Evolutionary conservation across 2,329 filamentous ascomycete species (phyloP).

Genomic region (Colletotrichum siamense): DNA sequence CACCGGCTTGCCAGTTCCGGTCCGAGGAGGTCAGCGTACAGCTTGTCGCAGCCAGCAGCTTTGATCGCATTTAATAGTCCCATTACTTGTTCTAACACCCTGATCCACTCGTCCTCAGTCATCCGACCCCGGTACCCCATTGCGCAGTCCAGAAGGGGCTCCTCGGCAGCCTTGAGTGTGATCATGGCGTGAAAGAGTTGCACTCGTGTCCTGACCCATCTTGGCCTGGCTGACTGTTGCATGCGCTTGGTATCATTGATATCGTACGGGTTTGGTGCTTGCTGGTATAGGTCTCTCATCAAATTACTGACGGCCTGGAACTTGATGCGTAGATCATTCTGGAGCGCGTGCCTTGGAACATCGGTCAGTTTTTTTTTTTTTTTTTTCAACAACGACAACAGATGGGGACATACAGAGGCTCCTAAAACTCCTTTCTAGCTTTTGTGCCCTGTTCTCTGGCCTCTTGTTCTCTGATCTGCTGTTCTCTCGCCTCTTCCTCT

Average conservation of each 20-base stretch:
- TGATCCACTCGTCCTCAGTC: neutral
- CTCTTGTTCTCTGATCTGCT: neutral
- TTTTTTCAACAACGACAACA: rapidly evolving
- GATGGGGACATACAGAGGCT: neutral
- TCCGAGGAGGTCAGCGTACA: neutral
- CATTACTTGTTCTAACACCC: neutral
- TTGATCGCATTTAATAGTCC: neutral
- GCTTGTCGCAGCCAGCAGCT: neutral
- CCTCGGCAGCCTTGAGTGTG: neutral
- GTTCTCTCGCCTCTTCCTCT: rapidly evolving
- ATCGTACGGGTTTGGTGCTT: neutral
- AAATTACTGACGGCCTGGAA: neutral
- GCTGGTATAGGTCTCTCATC: neutral
- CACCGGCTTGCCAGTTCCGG: neutral
- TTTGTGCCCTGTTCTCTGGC: neutral
- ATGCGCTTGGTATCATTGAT: neutral
- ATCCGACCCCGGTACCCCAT: neutral
- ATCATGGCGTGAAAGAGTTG: neutral
- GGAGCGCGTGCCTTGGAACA: neutral
- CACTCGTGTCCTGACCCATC: neutral
- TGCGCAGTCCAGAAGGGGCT: neutral
- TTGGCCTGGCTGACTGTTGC: neutral
- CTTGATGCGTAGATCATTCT: neutral
- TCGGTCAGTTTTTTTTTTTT: neutral
- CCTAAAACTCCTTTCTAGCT: neutral